These are phyloP conservation scores for Aspergillus egyptiacus DNA, from an alignment of 495 filamentous ascomycete genomes.

Conservation along the genomic window DNA sequence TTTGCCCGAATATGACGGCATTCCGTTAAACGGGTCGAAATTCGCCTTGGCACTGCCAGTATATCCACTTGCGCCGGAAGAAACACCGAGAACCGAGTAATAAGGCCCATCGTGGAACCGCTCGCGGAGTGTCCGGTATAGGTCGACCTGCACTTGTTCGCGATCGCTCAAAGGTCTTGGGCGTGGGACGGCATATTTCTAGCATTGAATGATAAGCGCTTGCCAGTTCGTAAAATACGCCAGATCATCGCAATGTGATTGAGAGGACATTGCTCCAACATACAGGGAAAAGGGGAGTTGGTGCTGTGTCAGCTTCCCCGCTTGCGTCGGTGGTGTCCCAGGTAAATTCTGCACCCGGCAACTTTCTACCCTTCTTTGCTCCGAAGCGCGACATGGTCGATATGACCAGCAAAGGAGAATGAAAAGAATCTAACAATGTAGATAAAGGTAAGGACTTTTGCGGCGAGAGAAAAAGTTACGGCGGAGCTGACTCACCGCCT, in stretches of 20 bases:
- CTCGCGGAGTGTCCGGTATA: constrained; percentile 45
- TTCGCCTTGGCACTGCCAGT: constrained; percentile 26
- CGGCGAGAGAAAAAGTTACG: constrained; percentile 22
- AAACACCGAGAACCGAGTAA: constrained; percentile 49
- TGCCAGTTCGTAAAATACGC: not conserved
- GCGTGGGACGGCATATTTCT: constrained; percentile 38
- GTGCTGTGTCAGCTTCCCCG: constrained; percentile 37
- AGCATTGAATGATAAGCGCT: not conserved
- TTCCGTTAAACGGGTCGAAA: constrained; percentile 55
- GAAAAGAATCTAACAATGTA: not conserved
- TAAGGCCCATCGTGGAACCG: constrained; percentile 51
- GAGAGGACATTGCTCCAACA: constrained; percentile 12
- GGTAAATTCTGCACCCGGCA: constrained; percentile 38
- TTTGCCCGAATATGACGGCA: constrained; percentile 51
- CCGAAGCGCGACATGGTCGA: constrained; percentile 36
- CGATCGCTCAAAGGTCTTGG: constrained; percentile 26
- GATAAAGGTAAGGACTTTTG: not conserved
- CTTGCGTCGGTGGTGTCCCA: constrained; percentile 34
- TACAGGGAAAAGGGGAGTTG: constrained; percentile 42
- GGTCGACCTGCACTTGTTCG: constrained; percentile 38
- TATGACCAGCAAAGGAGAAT: not conserved
- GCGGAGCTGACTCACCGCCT: constrained; percentile 20
- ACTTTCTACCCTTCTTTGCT: constrained; percentile 33
- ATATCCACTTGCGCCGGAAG: constrained; percentile 38
- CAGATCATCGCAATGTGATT: not conserved